Percentiles rank a stretch among this genome's conserved stretches.
Conservation (phyloP, 176 grass and related monocot species). For the Raddia guianensis region DNA sequence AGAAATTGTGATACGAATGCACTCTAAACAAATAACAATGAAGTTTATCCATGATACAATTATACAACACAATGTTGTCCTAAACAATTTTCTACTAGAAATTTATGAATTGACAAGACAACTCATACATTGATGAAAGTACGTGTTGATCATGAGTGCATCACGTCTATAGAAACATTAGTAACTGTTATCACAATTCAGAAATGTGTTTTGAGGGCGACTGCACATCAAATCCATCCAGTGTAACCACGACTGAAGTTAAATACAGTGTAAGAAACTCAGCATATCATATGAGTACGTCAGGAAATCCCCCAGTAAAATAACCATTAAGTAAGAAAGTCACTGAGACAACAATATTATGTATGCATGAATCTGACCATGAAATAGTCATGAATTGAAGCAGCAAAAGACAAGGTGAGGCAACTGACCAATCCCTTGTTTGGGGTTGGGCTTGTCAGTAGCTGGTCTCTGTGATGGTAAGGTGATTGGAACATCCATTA, state of each 20-base stretch:
- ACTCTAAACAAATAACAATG: neutral
- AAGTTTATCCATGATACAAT: neutral
- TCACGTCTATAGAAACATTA: neutral
- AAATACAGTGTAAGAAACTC: constrained; percentile 8
- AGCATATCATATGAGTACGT: neutral
- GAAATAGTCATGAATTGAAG: constrained; percentile 18
- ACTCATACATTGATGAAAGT: neutral
- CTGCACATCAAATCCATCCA: neutral
- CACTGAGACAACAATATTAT: neutral
- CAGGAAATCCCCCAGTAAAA: neutral
- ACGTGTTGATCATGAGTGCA: constrained; percentile 7
- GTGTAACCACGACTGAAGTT: neutral
- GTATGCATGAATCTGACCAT: neutral
- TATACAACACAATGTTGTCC: neutral
- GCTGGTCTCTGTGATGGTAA: constrained; percentile 72
- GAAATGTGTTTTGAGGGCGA: neutral
- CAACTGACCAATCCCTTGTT: constrained; percentile 89
- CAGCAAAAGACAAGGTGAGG: constrained; percentile 23
- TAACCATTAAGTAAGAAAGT: constrained; percentile 16
- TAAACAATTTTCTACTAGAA: constrained; percentile 17
- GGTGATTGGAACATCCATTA: constrained; percentile 85
- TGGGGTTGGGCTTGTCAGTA: constrained; percentile 91
- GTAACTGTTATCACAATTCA: constrained; percentile 11
- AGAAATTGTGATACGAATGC: neutral
- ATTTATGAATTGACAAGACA: constrained; percentile 12